Evolutionary conservation across 208 protist genomes (phyloP).

Genomic region (Trypanosoma avium): DNA sequence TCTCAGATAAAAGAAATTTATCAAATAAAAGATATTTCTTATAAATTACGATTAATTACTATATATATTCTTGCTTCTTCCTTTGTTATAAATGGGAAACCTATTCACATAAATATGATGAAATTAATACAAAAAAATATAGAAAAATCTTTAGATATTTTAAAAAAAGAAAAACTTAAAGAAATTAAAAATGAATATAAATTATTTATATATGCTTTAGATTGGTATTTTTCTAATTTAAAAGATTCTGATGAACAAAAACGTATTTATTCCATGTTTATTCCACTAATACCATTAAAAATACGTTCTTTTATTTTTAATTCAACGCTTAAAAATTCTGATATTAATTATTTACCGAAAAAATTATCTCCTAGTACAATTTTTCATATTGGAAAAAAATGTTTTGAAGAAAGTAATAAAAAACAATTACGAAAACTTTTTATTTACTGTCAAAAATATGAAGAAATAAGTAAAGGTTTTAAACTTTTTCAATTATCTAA

Average conservation of each 20-base stretch:
- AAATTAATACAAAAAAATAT: slow-evolving; percentile 2
- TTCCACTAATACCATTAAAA: slow-evolving; percentile 8
- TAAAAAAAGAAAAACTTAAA: not conserved
- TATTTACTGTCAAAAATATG: slow-evolving; percentile 2
- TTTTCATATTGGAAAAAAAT: slow-evolving; percentile 12
- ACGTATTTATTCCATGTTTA: slow-evolving; percentile 13
- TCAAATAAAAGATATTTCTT: slow-evolving; percentile 3
- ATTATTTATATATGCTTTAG: slow-evolving; percentile 24
- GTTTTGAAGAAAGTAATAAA: slow-evolving; percentile 12
- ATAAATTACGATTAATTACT: slow-evolving; percentile 8
- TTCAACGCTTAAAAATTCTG: not conserved
- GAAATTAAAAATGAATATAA: slow-evolving; percentile 24
- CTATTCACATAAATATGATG: not conserved
- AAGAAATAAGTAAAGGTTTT: slow-evolving; percentile 16
- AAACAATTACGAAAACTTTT: slow-evolving; percentile 13
- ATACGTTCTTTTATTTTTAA: slow-evolving; percentile 16
- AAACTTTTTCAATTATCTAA: slow-evolving; percentile 32
- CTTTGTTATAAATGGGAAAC: not conserved
- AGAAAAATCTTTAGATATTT: not conserved
- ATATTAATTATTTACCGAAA: not conserved
- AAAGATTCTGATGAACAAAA: slow-evolving; percentile 1
- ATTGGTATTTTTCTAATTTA: slow-evolving; percentile 21
- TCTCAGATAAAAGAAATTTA: not conserved
- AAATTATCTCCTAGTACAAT: slow-evolving; percentile 4
- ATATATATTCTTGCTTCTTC: slow-evolving; percentile 25